Evolutionary conservation across 176 grass and related monocot genomes (phyloP), one percentile per base, ranked within the genome.

Genomic region (Calamus simplicifolius): DNA sequence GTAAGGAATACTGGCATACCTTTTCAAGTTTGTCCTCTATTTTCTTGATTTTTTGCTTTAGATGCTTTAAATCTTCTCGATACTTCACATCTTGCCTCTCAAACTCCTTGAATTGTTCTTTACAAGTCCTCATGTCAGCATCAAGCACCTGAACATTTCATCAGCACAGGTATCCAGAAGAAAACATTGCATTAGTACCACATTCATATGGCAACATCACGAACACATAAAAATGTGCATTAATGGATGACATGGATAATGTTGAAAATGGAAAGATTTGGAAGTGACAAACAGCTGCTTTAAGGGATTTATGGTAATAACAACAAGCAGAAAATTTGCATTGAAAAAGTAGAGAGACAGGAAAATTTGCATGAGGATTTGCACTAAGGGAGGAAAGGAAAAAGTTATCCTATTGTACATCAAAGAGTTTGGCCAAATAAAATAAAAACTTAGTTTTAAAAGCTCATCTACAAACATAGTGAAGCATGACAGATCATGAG

Each of bases 61-160:
- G 76, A 78, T 98, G 93, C 19, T 98, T 98, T 48, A 88, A 59
- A 84, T 98, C 84, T 62, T 98, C 93, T 67, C 77, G 71, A 21
- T 92, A 63, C 64, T 91, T 90, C 69, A 98, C 84, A 69, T 98
- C 87, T 18, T 78, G 77, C 52, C 83, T 82, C 64, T 98, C 93
- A 78, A 85, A 88, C 69, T 82, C 84, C 64, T n/a, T 98, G 72
- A 90, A 98, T n/a, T 16, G 81, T 66, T 98, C 93, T 68, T 92
- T 88, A 74, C 93, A 98, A 12, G 56, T 26, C 72, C 83, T 88
- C 87, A 92, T 91, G 16, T 85, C 77, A 67, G 75, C 82, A 52
- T 92, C 93, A 60, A 98, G 81, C 19, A 83, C 79, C 87, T 98
- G 62, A 55, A 73, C 2, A 77, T 49, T n/a, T 17, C 28, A 35